Evolutionary conservation across 495 filamentous ascomycete species (phyloP), one percentile per base, ranked within the genome.

Genomic region (Neurospora sp.): DNA sequence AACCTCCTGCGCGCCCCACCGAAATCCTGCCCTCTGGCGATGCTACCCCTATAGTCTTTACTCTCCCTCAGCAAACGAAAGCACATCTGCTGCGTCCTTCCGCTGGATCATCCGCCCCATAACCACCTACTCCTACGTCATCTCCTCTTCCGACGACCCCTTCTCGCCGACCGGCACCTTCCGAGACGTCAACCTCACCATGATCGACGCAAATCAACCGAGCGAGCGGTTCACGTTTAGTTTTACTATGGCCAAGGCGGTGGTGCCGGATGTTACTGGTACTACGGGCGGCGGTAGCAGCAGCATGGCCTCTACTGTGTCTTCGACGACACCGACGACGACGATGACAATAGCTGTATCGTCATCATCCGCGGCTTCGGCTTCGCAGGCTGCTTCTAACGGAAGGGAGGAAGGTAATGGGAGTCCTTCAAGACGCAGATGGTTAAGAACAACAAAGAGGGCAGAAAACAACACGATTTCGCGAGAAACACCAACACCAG

Each of bases 201-300:
- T 97, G 18, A 85, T 97, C 37, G 89, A 90, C 75, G 88, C 89
- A 14, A 90, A 91, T 77, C 93, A 97, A 37, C 70, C 76, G 10
- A 77, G 78, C 39, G 88, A 90, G 75, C 82, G 85, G 23, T 88
- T 87, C 72, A 77, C 74, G 4, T 89, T 90, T 77, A 82, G 79
- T n/a, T 77, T 86, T 16, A 77, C 75, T 0, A 77, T 84, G 74
- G 75, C 81, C 1, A 88, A 88, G 76, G 74, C 73, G 0, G 86
- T 87, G 16, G 80, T 81, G 4, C 84, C 88, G 69, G 23, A 62
- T 76, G n/a, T 66, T 72, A 70, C n/a, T n/a, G n/a, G 73, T 87
- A 10, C 80, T 77, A 16, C 12, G 12, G 11, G 23, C n/a, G n/a
- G n/a, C n/a, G n/a, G n/a, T n/a, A 31, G 27, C 54, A 66, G 69